Evolutionary conservation across 306 rosid genomes (phyloP).

Genomic region (Cicer pinnatifidum): DNA sequence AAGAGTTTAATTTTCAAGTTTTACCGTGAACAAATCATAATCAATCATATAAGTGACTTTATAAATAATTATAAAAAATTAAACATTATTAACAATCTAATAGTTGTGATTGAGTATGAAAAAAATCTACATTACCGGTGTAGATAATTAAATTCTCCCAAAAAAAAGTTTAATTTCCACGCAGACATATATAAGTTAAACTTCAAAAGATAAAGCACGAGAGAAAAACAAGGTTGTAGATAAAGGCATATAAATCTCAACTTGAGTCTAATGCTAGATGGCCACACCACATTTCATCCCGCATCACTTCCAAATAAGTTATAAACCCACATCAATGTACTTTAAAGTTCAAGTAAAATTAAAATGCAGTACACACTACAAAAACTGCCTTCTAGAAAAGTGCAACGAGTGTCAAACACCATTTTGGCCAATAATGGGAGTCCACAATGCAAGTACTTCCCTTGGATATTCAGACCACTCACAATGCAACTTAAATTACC

Average conservation of each 20-base stretch:
- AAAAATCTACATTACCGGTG: no score
- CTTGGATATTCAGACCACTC: conserved; percentile 43
- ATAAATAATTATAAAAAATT: no score
- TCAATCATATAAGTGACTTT: no score
- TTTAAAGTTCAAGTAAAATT: background rate
- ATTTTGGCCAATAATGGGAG: conserved; percentile 44
- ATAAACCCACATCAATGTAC: background rate
- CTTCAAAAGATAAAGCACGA: background rate
- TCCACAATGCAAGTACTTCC: conserved; percentile 49
- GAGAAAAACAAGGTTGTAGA: background rate
- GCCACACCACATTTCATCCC: background rate
- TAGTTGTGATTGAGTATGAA: no score
- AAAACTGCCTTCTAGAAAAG: conserved; percentile 43
- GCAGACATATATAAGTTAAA: no score
- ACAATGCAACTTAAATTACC: conserved; percentile 45
- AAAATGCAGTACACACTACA: background rate
- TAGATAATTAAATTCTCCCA: no score
- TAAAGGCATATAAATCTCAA: conserved; percentile 10
- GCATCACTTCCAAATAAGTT: background rate
- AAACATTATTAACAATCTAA: no score
- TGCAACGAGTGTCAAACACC: conserved; percentile 44
- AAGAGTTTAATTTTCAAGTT: no score
- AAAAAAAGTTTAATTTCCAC: no score
- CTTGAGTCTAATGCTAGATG: background rate
- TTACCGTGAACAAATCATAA: no score